Percentiles rank a stretch among this genome's conserved stretches.
These are phyloP conservation scores for Penicillium sp. DNA, from an alignment of 2,329 filamentous ascomycete genomes.

Conservation along the genomic window DNA sequence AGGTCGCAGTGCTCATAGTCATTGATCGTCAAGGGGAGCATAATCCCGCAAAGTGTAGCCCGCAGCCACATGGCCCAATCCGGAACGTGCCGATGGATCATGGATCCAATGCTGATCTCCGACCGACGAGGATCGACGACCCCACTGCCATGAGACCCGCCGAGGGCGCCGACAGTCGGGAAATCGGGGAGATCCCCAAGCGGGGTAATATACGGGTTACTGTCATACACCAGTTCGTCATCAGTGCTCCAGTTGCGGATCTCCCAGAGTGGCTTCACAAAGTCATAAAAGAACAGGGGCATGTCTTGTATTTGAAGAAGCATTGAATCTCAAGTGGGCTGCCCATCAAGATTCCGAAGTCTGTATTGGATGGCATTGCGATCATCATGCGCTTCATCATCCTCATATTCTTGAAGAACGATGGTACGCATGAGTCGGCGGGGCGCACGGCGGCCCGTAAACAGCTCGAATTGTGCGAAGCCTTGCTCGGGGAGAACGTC, in stretches of 20 bases:
- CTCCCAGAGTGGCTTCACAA: not conserved
- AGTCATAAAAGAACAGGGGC: not conserved
- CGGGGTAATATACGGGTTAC: not conserved
- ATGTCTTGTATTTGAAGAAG: not conserved
- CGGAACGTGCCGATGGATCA: not conserved
- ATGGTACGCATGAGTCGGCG: slow-evolving; percentile 43
- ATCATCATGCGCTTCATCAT: slow-evolving; percentile 40
- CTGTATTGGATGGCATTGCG: slow-evolving; percentile 35
- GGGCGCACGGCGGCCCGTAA: slow-evolving; percentile 45
- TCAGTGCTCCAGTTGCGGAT: not conserved
- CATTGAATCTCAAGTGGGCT: slow-evolving; percentile 31
- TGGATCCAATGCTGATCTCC: not conserved
- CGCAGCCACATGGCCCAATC: not conserved
- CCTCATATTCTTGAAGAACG: slow-evolving; percentile 41
- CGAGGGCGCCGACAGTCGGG: not conserved
- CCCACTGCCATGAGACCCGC: not conserved
- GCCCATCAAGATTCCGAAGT: slow-evolving; percentile 38
- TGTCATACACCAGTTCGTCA: not conserved
- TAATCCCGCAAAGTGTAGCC: not conserved
- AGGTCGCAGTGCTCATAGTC: not conserved
- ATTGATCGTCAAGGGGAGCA: not conserved
- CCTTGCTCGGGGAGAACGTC: slow-evolving; percentile 47
- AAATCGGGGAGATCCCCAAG: not conserved
- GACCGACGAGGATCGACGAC: not conserved
- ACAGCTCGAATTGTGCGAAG: slow-evolving; percentile 46